phyloP scores from a whole-genome alignment of 106 monocot species.

The Vanilla planifolia region DNA sequence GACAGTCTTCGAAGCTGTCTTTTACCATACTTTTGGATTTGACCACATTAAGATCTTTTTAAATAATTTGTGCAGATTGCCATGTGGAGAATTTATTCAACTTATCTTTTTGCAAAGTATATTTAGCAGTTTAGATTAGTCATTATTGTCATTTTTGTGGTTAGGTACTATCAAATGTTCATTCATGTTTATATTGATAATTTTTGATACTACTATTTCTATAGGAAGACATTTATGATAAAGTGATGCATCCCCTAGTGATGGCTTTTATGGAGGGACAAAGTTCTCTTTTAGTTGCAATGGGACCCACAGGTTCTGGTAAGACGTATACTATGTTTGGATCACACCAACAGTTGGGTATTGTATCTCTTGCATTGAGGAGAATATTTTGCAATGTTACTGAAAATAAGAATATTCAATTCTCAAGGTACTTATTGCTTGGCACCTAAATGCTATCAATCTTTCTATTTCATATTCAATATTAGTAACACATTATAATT shows the following conservation, averaged over 20 bases:
- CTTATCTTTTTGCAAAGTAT: too few relatives aligned
- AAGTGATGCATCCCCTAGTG: conserved; percentile 64
- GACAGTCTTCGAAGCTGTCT: too few relatives aligned
- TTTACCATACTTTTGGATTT: too few relatives aligned
- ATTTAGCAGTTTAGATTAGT: too few relatives aligned
- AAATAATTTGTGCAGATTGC: too few relatives aligned
- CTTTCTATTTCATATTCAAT: too few relatives aligned
- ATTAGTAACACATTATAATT: too few relatives aligned
- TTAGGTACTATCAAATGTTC: too few relatives aligned
- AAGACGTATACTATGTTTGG: conserved; percentile 95
- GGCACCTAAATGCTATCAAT: not conserved
- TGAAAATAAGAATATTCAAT: conserved; percentile 8
- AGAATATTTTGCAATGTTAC: conserved; percentile 32
- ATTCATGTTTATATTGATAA: not conserved
- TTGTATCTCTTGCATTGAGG: conserved; percentile 52
- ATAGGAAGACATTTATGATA: conserved; percentile 67
- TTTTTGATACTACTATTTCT: conserved; percentile 1
- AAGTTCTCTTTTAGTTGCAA: conserved; percentile 68
- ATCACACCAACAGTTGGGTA: conserved; percentile 50
- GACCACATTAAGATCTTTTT: too few relatives aligned
- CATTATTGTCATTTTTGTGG: too few relatives aligned
- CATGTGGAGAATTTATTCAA: too few relatives aligned
- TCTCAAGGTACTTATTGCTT: conserved; percentile 20
- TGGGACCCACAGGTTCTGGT: conserved; percentile 89
- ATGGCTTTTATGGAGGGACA: conserved; percentile 67